Percentiles rank a stretch among this genome's conserved stretches.
Evolutionary conservation across 208 protist genomes (phyloP).

Genomic region (Herpetomonas samuelpessoai): DNA sequence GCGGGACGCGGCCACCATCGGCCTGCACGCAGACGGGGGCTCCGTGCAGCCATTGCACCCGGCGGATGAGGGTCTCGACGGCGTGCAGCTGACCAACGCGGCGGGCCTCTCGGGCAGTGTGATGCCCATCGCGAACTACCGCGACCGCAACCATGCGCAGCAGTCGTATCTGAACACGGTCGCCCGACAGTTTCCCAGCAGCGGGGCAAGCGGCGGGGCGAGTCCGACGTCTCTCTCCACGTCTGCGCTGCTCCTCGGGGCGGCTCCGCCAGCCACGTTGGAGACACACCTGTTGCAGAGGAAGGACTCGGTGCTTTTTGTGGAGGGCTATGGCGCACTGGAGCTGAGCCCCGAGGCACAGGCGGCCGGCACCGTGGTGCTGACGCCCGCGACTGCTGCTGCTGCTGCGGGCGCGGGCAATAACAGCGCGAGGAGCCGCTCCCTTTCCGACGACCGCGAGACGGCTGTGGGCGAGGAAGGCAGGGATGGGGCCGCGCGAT

Average conservation of each 20-base stretch:
- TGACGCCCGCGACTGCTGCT: constrained; percentile 14
- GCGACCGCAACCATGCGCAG: not conserved
- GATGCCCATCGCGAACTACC: not conserved
- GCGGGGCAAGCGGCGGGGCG: not conserved
- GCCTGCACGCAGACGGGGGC: too few relatives aligned
- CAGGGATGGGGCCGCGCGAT: constrained; percentile 14
- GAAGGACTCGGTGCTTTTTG: constrained; percentile 29
- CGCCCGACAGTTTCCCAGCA: not conserved
- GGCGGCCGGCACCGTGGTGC: constrained; percentile 12
- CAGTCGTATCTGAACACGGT: not conserved
- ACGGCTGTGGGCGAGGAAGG: constrained; percentile 11
- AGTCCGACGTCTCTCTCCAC: not conserved
- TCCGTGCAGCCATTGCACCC: too few relatives aligned
- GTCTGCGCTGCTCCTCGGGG: not conserved
- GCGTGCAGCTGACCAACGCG: not conserved
- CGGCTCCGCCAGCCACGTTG: not conserved
- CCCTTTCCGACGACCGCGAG: constrained; percentile 9
- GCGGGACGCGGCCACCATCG: not conserved
- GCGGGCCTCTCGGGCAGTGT: too few relatives aligned
- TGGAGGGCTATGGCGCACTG: constrained; percentile 66
- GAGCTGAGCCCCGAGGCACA: constrained; percentile 12
- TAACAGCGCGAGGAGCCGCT: not conserved
- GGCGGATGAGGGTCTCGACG: not conserved
- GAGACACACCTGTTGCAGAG: not conserved
- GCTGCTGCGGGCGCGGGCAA: not conserved